These are phyloP conservation scores for Raffaelea deltoideospora DNA, from an alignment of 2,329 filamentous ascomycete genomes.

Conservation along the genomic window DNA sequence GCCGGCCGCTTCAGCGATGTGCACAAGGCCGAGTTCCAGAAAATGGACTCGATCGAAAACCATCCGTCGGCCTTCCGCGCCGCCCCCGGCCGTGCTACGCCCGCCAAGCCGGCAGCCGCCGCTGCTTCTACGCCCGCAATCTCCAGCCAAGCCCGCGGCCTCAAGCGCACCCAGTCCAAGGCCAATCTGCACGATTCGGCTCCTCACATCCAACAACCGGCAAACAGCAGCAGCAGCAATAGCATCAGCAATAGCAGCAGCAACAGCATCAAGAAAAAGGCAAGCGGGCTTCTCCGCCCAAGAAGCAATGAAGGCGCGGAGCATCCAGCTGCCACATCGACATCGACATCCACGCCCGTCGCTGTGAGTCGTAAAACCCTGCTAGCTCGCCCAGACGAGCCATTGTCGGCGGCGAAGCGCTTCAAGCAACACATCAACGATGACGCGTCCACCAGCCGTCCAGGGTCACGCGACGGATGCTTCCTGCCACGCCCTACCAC, in stretches of 20 bases:
- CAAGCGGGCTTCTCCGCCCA: too few species aligned
- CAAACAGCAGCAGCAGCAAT: too few species aligned
- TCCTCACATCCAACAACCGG: too few species aligned
- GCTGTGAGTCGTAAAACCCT: conserved; percentile 13
- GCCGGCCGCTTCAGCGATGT: conserved; percentile 66
- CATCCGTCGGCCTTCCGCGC: conserved; percentile 68
- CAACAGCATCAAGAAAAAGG: conserved; percentile 10
- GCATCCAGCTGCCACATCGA: too few species aligned
- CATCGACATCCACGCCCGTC: too few species aligned
- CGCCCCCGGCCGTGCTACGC: conserved; percentile 36
- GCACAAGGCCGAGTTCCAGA: conserved; percentile 82
- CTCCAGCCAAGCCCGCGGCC: background rate
- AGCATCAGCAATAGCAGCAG: too few species aligned
- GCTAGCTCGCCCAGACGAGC: conserved; percentile 11
- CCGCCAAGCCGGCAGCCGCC: conserved; percentile 18
- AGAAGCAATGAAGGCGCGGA: too few species aligned
- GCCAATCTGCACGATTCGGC: conserved; percentile 45
- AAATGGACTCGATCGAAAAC: conserved; percentile 90
- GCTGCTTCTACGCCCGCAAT: conserved; percentile 1
- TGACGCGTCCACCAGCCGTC: conserved; percentile 52
- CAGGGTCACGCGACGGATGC: conserved; percentile 35
- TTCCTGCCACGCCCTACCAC: conserved; percentile 25
- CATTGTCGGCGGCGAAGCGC: conserved; percentile 48
- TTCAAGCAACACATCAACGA: conserved; percentile 51
- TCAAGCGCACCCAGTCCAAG: conserved; percentile 27